Evolutionary conservation across 768 basidiomycete species (phyloP), one percentile per base, ranked within the genome.

Genomic region (Mycena haematopus): DNA sequence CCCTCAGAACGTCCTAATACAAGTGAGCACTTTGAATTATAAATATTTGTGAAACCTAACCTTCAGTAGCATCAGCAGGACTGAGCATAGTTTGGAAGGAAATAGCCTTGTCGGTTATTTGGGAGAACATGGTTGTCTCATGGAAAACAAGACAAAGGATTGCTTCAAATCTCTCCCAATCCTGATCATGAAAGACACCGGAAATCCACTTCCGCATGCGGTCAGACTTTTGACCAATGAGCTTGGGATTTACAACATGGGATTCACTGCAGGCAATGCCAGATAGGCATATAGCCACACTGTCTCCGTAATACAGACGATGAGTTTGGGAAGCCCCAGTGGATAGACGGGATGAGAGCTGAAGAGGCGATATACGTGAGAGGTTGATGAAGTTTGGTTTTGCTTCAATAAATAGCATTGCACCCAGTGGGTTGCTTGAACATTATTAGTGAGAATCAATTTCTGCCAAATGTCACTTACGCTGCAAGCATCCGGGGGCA

Each of bases 101-200:
- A 0, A 58, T 3, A 2, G 57, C 3, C 19, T 58, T 58, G 36
- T 50, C 21, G 6, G 19, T 6, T 0, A 58, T 40, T 9, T 58
- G 57, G 0, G n/a, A 36, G 9, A 31, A 51, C 49, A 58, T n/a
- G 1, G 31, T 5, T 9, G 0, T 19, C 25, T 58, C n/a, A 2
- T n/a, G 4, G 5, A 51, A 51, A 1, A 27, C 27, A 0, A 58
- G 25, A n/a, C 49, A 51, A 2, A 58, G 6, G 2, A 51, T 7
- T 0, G 57, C 17, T 35, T 58, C 57, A 0, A 58, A 29, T 2
- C 57, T 17, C 13, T 58, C 57, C 57, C 57, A 58, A 5, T 58
- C 49, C 14, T 58, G 49, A 14, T 59, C 24, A 17, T 59, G 58
- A 2, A 25, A 24, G 10, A 59, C 31, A 0, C 58, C 58, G 6